Conservation (phyloP, 371 early-diverging fungal genomes). For the Mucor plumbeus region DNA sequence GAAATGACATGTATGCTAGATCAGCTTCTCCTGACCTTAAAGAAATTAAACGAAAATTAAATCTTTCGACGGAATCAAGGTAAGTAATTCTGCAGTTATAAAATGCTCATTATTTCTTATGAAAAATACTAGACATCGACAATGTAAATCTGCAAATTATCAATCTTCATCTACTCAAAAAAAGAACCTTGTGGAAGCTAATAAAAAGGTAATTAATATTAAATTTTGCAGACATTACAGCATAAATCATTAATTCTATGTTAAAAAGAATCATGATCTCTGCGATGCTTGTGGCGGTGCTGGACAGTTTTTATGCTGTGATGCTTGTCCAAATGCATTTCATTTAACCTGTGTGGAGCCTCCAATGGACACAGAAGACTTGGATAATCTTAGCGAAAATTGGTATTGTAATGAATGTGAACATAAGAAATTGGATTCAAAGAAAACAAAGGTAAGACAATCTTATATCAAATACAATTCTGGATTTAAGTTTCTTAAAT, state of each 20-base stretch:
- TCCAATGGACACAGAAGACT: conserved; percentile 56
- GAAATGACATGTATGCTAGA: conserved; percentile 5
- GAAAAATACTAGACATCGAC: background rate
- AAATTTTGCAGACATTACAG: background rate
- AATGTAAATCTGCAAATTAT: conserved; percentile 1
- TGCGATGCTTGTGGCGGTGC: conserved; percentile 70
- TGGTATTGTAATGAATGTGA: conserved; percentile 75
- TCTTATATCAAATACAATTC: background rate
- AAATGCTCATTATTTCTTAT: background rate
- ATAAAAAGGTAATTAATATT: background rate
- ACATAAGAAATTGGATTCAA: conserved; percentile 17
- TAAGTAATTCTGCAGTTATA: background rate
- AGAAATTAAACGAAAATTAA: background rate
- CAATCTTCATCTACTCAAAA: background rate
- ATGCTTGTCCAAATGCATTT: conserved; percentile 75
- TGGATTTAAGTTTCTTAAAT: background rate
- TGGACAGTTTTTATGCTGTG: conserved; percentile 77
- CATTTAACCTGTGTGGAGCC: conserved; percentile 79
- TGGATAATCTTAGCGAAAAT: conserved; percentile 53
- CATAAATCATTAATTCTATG: background rate
- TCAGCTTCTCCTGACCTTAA: conserved; percentile 7
- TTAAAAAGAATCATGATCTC: conserved; percentile 60
- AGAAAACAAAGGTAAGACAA: conserved; percentile 32
- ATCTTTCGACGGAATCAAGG: background rate
- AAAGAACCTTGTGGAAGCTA: background rate